A percentile compares a stretch with the other conserved stretches of the same genome.
Conservation (phyloP, 495 filamentous ascomycete genomes). For the Aspergillus steynii region DNA sequence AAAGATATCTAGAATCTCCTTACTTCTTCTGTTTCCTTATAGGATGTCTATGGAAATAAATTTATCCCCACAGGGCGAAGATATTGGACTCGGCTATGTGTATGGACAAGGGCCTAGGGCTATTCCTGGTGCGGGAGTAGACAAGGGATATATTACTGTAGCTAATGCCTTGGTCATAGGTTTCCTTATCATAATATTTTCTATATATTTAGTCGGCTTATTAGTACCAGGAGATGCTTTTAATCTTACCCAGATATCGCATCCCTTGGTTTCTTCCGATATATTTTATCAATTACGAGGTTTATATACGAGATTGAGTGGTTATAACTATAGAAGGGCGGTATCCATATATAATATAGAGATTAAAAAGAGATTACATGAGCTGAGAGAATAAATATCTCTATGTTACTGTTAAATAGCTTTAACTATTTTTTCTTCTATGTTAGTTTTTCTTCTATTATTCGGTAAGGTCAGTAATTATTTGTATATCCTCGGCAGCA, state of each 20-base stretch:
- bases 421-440: neutral
- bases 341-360: neutral
- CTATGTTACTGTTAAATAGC: neutral
- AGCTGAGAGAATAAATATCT: neutral
- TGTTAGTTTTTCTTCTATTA: neutral
- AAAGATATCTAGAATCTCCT: no score
- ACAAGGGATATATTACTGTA: neutral
- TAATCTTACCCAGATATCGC: no score
- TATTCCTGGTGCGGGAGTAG: neutral
- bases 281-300: neutral
- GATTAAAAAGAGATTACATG: neutral
- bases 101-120: no score
- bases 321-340: neutral
- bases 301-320: neutral
- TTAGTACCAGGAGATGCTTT: neutral
- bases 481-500: neutral
- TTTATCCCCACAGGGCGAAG: no score
- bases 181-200: neutral
- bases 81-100: no score
- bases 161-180: neutral
- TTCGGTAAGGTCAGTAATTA: neutral
- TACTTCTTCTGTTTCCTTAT: no score
- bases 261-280: neutral
- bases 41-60: no score
- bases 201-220: neutral